Conservation (phyloP, 2,329 filamentous ascomycete species). For the Ascochyta fabae region DNA sequence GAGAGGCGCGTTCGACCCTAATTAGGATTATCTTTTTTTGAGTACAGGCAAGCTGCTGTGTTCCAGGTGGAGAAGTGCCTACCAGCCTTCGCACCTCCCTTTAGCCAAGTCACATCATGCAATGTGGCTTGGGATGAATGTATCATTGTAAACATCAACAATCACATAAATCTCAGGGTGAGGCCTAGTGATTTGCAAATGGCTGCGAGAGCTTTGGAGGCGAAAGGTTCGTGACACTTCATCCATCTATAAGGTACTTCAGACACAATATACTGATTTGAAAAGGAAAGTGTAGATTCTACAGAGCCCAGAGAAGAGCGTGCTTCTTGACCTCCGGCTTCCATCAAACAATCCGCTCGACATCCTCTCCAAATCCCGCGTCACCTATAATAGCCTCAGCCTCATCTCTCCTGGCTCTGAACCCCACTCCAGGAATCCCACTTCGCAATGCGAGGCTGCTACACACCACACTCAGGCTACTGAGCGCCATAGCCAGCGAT, state of each 20-base stretch:
- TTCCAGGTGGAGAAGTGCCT: background rate
- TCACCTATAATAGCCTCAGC: background rate
- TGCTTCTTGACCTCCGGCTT: background rate
- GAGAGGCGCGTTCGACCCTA: conserved; percentile 14
- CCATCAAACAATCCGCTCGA: conserved; percentile 3
- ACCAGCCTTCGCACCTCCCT: background rate
- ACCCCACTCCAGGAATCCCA: conserved; percentile 53
- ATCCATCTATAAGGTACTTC: no score
- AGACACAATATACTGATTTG: no score
- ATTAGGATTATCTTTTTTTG: background rate
- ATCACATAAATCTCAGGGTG: background rate
- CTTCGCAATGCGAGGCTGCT: conserved; percentile 77
- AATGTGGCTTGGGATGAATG: conserved; percentile 4
- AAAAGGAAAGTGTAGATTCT: no score
- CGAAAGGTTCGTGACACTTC: no score
- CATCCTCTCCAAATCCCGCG: background rate
- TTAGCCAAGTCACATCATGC: conserved; percentile 3
- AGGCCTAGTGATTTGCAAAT: background rate
- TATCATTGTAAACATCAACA: background rate
- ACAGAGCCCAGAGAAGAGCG: no score
- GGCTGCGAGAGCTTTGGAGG: no score
- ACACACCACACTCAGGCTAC: conserved; percentile 85
- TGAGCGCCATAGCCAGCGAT: conserved; percentile 88
- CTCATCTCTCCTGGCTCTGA: conserved; percentile 34
- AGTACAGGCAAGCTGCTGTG: background rate